These are phyloP conservation scores for Argentina anserina DNA, from an alignment of 306 rosid genomes.

Conservation along the genomic window DNA sequence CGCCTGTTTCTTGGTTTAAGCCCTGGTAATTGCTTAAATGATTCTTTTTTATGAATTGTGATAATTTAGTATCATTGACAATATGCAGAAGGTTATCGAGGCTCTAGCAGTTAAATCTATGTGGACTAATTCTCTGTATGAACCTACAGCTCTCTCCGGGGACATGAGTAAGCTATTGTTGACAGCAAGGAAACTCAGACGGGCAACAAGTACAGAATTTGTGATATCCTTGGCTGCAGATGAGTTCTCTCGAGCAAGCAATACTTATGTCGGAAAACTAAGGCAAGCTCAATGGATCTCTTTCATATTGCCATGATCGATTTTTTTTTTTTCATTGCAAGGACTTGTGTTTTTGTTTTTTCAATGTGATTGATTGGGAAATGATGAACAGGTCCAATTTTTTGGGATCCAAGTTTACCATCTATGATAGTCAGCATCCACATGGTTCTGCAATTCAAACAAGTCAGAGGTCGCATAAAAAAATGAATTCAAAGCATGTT, in stretches of 20 bases:
- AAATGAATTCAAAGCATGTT: slow-evolving; percentile 50
- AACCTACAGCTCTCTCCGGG: slow-evolving; percentile 65
- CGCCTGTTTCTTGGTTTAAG: slow-evolving; percentile 79
- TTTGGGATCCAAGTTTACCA: slow-evolving; percentile 78
- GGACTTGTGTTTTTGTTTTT: not conserved
- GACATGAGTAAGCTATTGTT: slow-evolving; percentile 73
- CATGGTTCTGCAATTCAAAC: slow-evolving; percentile 40
- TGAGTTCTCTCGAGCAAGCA: slow-evolving; percentile 68
- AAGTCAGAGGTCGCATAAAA: slow-evolving; percentile 44
- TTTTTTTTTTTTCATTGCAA: slow-evolving; percentile 1
- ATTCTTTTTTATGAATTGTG: slow-evolving; percentile 8
- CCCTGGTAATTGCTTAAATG: slow-evolving; percentile 60
- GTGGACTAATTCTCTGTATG: not conserved
- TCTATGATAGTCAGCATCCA: slow-evolving; percentile 58
- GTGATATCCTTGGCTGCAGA: slow-evolving; percentile 60
- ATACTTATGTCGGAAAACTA: slow-evolving; percentile 64
- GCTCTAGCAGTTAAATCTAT: not conserved
- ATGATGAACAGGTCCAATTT: slow-evolving; percentile 74
- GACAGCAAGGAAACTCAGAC: slow-evolving; percentile 75
- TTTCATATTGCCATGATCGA: not conserved
- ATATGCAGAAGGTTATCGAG: not conserved
- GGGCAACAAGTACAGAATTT: slow-evolving; percentile 74
- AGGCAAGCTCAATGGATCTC: slow-evolving; percentile 42
- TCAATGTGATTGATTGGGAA: slow-evolving; percentile 18
- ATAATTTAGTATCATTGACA: not conserved